A percentile compares a stretch with the other conserved stretches of the same genome.
Conservation (phyloP, 345 rosid species). For the Nasturtium officinale region DNA sequence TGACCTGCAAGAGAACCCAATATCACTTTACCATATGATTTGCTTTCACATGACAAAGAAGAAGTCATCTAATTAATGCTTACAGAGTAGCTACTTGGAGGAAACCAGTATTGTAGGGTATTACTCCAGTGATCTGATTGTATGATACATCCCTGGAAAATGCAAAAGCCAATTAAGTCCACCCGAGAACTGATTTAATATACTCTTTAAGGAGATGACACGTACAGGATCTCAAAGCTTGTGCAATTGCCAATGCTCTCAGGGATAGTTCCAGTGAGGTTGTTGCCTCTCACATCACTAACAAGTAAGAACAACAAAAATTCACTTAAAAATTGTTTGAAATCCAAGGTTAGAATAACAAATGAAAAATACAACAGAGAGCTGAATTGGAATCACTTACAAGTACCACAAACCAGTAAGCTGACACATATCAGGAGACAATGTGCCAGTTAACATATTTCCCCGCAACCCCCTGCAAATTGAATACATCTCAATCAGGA, state of each 20-base stretch:
- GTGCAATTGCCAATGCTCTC: conserved; percentile 93
- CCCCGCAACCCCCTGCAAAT: conserved; percentile 74
- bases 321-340: not conserved
- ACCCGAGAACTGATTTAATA: no score
- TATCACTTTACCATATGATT: not conserved
- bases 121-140: conserved; percentile 75
- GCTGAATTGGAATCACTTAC: conserved; percentile 51
- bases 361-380: not conserved
- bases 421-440: conserved; percentile 93
- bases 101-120: conserved; percentile 92
- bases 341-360: not conserved
- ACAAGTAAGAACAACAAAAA: conserved; percentile 20
- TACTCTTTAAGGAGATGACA: not conserved
- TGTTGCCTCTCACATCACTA: conserved; percentile 95
- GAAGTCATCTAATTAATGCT: conserved; percentile 22
- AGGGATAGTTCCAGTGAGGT: conserved; percentile 78
- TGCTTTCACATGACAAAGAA: not conserved
- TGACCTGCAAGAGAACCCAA: conserved; percentile 54
- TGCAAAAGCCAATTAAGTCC: not conserved
- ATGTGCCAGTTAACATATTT: conserved; percentile 73
- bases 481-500: not conserved
- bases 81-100: conserved; percentile 97
- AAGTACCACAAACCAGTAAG: conserved; percentile 94
- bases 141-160: conserved; percentile 77
- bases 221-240: conserved; percentile 93